Conservation (phyloP, 2,329 filamentous ascomycete species). For the Alternaria novae-zelandiae region DNA sequence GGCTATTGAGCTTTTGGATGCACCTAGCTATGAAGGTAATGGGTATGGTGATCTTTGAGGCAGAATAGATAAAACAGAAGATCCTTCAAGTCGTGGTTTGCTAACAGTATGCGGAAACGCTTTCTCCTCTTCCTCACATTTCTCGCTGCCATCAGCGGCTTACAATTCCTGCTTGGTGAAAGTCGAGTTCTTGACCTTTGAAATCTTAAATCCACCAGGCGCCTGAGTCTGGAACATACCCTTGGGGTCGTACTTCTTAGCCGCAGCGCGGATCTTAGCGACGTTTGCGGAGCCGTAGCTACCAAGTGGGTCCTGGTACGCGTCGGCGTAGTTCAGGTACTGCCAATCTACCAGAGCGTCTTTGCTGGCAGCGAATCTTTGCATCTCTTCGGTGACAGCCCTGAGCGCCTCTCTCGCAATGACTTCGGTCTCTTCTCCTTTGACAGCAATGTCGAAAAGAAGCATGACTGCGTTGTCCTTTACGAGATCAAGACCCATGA, state of each 20-base stretch:
- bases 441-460: slow-evolving; percentile 25
- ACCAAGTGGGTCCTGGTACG: slow-evolving; percentile 45
- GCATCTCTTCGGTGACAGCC: slow-evolving; percentile 17
- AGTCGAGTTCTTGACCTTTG: slow-evolving; percentile 11
- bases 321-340: slow-evolving; percentile 47
- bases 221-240: slow-evolving; percentile 49
- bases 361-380: slow-evolving; percentile 15
- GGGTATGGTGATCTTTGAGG: not conserved
- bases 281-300: slow-evolving; percentile 51
- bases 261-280: slow-evolving; percentile 40
- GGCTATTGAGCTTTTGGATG: not conserved
- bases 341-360: slow-evolving; percentile 23
- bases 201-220: slow-evolving; percentile 54
- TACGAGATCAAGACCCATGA: slow-evolving; percentile 30
- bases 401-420: slow-evolving; percentile 15
- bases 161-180: not conserved
- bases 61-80: not conserved
- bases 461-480: slow-evolving; percentile 29
- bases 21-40: not conserved
- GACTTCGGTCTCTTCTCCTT: slow-evolving; percentile 18
- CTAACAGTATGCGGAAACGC: not conserved
- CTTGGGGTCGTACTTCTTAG: slow-evolving; percentile 49
- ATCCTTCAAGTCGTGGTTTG: not conserved
- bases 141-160: not conserved
- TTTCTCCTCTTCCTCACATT: not conserved